These are phyloP conservation scores for Pyricularia grisea DNA, from an alignment of 2,329 filamentous ascomycete genomes.

Conservation along the genomic window DNA sequence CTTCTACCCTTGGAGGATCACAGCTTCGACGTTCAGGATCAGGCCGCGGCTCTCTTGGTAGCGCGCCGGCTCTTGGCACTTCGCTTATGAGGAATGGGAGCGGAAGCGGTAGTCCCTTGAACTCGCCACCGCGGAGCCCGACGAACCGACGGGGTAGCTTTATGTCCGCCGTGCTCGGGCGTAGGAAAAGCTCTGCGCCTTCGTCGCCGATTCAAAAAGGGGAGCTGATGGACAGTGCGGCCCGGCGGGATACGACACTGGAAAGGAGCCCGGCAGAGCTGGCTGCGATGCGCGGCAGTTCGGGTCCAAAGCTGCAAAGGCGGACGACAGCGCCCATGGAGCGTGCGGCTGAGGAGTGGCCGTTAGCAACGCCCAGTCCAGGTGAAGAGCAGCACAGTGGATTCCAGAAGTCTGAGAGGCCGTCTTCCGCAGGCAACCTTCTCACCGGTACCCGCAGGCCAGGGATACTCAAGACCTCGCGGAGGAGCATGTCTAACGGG, in stretches of 20 bases:
- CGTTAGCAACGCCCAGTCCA: conserved; percentile 26
- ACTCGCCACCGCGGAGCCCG: not conserved
- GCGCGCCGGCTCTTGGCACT: conserved; percentile 9
- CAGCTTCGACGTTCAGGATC: conserved; percentile 27
- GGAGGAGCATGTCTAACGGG: conserved; percentile 27
- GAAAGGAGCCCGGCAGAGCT: conserved; percentile 50
- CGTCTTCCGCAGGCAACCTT: conserved; percentile 13
- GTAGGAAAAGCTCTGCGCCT: conserved; percentile 45
- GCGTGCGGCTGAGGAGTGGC: conserved; percentile 35
- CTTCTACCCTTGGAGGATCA: conserved; percentile 10
- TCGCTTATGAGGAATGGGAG: conserved; percentile 2
- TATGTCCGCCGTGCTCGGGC: conserved; percentile 48
- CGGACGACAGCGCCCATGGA: conserved; percentile 23
- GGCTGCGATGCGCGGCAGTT: conserved; percentile 29
- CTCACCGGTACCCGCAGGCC: conserved; percentile 17
- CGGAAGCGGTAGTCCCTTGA: not conserved
- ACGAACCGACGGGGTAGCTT: conserved; percentile 34
- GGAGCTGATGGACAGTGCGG: conserved; percentile 44
- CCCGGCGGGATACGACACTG: conserved; percentile 51
- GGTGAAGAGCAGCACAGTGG: conserved; percentile 19
- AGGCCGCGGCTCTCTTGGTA: conserved; percentile 25
- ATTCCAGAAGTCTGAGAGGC: conserved; percentile 13
- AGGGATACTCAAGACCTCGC: conserved; percentile 6
- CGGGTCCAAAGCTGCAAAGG: conserved; percentile 36
- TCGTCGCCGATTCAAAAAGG: conserved; percentile 28